These are phyloP conservation scores for Nymphaea colorata DNA, from an alignment of 164 flowering plant genomes.

Conservation along the genomic window DNA sequence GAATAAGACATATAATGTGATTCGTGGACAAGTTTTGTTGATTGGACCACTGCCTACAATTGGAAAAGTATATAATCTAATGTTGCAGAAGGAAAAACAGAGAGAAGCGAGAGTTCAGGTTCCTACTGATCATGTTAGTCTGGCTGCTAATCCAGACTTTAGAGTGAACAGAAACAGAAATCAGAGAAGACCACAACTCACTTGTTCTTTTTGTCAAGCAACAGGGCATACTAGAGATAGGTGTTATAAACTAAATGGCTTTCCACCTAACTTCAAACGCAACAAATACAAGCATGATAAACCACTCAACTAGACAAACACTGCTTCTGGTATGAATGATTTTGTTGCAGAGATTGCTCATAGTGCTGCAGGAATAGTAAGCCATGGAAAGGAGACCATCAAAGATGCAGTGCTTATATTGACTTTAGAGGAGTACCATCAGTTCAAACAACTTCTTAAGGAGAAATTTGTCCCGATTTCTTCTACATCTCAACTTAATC, in stretches of 20 bases:
- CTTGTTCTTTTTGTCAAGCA: neutral
- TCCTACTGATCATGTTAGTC: neutral
- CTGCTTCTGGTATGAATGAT: neutral
- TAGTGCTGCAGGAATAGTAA: neutral
- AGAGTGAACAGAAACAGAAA: neutral
- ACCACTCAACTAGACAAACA: too few relatives aligned
- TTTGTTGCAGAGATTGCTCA: neutral
- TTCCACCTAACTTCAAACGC: neutral
- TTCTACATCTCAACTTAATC: neutral
- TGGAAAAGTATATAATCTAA: neutral
- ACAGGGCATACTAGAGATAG: neutral
- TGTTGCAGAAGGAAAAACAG: constrained; percentile 3
- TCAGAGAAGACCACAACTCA: neutral
- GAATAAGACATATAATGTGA: neutral
- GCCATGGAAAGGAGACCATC: neutral
- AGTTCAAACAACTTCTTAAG: neutral
- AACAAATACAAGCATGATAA: too few relatives aligned
- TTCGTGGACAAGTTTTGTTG: neutral
- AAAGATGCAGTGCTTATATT: neutral
- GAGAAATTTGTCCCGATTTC: neutral
- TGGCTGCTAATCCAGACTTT: neutral
- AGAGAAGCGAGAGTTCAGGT: neutral
- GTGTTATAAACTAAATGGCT: neutral
- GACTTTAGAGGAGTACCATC: neutral
- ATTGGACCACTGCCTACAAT: neutral